Percentiles rank a stretch among this genome's conserved stretches.
phyloP scores from a whole-genome alignment of 169 alveolate species.

The Cryptosporidium ryanae region DNA sequence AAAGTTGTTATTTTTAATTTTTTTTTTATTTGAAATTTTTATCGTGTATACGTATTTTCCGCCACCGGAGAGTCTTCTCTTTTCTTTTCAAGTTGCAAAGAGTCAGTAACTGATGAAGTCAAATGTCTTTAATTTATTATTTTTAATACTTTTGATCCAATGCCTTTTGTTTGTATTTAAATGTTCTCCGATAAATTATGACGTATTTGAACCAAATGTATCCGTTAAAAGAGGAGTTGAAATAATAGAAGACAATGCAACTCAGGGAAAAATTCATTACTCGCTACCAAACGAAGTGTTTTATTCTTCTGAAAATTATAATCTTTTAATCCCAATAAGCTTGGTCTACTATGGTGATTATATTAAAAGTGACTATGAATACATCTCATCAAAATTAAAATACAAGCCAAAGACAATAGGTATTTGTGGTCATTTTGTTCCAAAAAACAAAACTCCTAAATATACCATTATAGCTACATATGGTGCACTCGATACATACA shows the following conservation, averaged over 20 bases:
- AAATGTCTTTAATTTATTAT: no score
- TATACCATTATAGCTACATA: constrained; percentile 30
- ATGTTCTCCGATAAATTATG: no score
- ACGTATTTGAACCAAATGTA: no score
- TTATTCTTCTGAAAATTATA: constrained; percentile 15
- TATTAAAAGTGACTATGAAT: constrained; percentile 8
- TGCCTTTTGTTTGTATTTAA: no score
- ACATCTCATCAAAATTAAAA: constrained; percentile 11
- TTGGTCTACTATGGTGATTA: constrained; percentile 48
- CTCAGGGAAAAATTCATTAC: no score
- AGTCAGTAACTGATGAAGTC: no score
- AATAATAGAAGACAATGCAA: no score
- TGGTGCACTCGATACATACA: constrained; percentile 26
- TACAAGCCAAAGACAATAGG: constrained; percentile 23
- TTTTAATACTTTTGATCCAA: no score
- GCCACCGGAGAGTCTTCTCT: neutral
- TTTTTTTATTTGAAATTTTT: no score
- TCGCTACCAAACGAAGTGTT: constrained; percentile 9
- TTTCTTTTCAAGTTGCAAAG: no score
- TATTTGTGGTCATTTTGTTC: constrained; percentile 47
- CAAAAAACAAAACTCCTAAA: constrained; percentile 23
- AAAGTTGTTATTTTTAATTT: no score
- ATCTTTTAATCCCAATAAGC: constrained; percentile 7
- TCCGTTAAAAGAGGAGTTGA: no score
- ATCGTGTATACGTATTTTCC: neutral